Evolutionary conservation across 306 rosid species (phyloP).

Genomic region (Mimosa pudica): DNA sequence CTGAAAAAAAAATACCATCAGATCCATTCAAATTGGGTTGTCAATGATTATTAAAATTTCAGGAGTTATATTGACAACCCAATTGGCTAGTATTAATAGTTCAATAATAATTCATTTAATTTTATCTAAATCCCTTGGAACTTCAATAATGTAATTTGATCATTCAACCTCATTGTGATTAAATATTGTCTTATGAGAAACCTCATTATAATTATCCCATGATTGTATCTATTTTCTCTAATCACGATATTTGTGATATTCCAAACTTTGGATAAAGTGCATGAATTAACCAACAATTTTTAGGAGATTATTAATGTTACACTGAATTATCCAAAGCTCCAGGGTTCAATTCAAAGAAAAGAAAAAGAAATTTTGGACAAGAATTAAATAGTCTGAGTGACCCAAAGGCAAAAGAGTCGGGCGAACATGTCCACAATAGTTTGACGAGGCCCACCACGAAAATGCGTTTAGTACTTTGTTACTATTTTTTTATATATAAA

Average conservation of each 20-base stretch:
- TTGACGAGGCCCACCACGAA: slow-evolving; percentile 12
- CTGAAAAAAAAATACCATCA: too few relatives aligned
- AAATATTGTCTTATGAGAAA: too few relatives aligned
- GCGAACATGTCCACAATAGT: neutral
- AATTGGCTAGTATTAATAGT: too few relatives aligned
- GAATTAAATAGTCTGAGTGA: neutral
- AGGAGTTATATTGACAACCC: too few relatives aligned
- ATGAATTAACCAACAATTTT: neutral
- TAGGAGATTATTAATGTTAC: neutral
- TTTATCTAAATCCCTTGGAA: too few relatives aligned
- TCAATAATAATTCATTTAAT: too few relatives aligned
- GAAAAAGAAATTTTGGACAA: neutral
- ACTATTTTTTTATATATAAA: too few relatives aligned
- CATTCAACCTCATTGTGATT: too few relatives aligned
- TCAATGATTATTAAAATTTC: too few relatives aligned
- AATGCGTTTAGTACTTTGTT: neutral
- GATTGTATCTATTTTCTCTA: neutral
- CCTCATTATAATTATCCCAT: too few relatives aligned
- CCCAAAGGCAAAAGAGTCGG: neutral
- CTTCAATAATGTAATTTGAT: too few relatives aligned
- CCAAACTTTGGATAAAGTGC: neutral
- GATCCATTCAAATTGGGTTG: too few relatives aligned
- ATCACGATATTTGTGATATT: neutral
- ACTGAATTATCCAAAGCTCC: neutral
- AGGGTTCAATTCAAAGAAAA: neutral